Evolutionary conservation across 2,329 filamentous ascomycete species (phyloP).

Genomic region (Trichoderma brevicompactum): DNA sequence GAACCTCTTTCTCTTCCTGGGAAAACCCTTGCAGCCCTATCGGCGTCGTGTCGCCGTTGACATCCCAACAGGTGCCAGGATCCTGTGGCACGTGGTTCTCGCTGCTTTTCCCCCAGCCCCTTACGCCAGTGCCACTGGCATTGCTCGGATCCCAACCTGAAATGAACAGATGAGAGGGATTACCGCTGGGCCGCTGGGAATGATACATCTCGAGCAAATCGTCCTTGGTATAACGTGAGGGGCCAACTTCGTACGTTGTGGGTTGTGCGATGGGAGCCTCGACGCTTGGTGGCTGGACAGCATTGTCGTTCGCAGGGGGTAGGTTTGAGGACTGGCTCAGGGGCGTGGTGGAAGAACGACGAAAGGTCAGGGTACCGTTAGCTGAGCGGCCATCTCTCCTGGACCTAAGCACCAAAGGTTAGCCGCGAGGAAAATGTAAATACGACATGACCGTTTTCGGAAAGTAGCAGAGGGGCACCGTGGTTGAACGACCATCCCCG

Average conservation of each 20-base stretch:
- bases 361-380: constrained; percentile 68
- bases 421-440: constrained; percentile 27
- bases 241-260: constrained; percentile 42
- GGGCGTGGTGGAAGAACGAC: constrained; percentile 64
- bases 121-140: constrained; percentile 64
- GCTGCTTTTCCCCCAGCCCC: constrained; percentile 76
- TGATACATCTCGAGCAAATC: constrained; percentile 77
- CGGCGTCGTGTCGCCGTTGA: constrained; percentile 69
- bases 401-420: constrained; percentile 49
- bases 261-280: constrained; percentile 45
- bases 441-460: constrained; percentile 15
- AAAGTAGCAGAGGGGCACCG: constrained; percentile 13
- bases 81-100: constrained; percentile 77
- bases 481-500: constrained; percentile 17
- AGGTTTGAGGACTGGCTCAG: constrained; percentile 49
- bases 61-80: constrained; percentile 92
- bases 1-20: constrained; percentile 62
- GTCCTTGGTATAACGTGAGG: constrained; percentile 75
- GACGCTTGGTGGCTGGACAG: constrained; percentile 46
- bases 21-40: constrained; percentile 74
- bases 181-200: constrained; percentile 53
- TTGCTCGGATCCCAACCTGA: constrained; percentile 79
- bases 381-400: constrained; percentile 61
- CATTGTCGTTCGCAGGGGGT: constrained; percentile 43
- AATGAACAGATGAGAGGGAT: constrained; percentile 69